Evolutionary conservation across 495 filamentous ascomycete species (phyloP), one percentile per base, ranked within the genome.

Genomic region (Tuber brumale): DNA sequence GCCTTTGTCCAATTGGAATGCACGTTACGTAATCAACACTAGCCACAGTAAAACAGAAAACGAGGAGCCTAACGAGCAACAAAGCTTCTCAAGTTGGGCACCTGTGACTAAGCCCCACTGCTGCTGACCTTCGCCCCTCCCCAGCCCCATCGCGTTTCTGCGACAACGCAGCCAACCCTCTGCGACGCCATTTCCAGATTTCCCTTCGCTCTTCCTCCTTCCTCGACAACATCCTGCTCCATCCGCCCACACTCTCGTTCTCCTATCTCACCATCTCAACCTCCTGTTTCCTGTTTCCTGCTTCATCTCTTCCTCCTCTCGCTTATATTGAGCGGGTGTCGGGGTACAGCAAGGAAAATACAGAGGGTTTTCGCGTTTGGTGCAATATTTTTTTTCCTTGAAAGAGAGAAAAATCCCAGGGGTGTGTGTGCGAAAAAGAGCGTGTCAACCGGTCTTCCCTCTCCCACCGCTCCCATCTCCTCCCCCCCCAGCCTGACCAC

Each of bases 131-230:
- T 66, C 57, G 57, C 27, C 48, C 3, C 48, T 41, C 51, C 70
- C 79, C 78, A 80, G 78, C 78, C 78, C 78, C 78, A 80, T 80
- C 78, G 77, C 76, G 78, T 80, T 80, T 79, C 78, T 80, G 78
- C 78, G 76, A 80, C 78, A 80, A 80, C 78, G 61, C 70, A 79
- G 45, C 78, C 78, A 80, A 80, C 78, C 78, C 27, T 66, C 57
- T 66, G 57, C 57, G 57, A 66, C 57, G 57, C 57, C 57, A 66
- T 66, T 66, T 66, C 57, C 14, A 35, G 27, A 66, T 31, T 66
- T 35, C 57, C 57, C 57, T 66, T 66, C 51, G 51, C 21, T 66
- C 57, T 35, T 66, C 27, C 16, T 66, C 6, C 57, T 31, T 12
- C 57, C 57, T 66, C 27, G 57, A 66, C 57, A 66, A 66, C 57